Evolutionary conservation across 768 basidiomycete genomes (phyloP).

Genomic region (Termitomyces sp.): DNA sequence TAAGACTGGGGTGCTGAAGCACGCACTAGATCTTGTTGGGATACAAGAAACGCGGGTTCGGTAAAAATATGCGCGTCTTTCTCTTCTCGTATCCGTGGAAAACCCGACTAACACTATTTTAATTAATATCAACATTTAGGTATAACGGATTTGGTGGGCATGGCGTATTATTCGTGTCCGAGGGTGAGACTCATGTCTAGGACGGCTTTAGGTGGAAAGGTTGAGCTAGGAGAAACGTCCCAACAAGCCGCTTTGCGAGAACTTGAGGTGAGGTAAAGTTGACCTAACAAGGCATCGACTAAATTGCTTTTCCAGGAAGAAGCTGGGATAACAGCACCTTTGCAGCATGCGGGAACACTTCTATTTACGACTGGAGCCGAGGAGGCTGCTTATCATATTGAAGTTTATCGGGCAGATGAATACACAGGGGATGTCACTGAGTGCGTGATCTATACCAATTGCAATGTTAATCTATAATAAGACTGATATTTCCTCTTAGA

Average conservation of each 20-base stretch:
- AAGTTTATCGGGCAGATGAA: slow-evolving; percentile 63
- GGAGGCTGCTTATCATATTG: slow-evolving; percentile 67
- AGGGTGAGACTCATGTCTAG: not conserved
- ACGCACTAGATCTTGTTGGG: slow-evolving; percentile 60
- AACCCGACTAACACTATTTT: not conserved
- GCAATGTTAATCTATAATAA: not conserved
- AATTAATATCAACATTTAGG: slow-evolving; percentile 32
- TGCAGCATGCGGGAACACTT: slow-evolving; percentile 62
- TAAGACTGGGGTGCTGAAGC: not conserved
- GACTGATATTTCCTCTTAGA: slow-evolving; percentile 33
- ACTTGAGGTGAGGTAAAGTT: slow-evolving; percentile 41
- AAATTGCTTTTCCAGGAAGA: slow-evolving; percentile 59
- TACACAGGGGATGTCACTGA: slow-evolving; percentile 62
- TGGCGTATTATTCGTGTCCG: not conserved
- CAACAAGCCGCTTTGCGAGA: slow-evolving; percentile 75
- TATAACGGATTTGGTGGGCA: slow-evolving; percentile 78
- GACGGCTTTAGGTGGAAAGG: slow-evolving; percentile 58
- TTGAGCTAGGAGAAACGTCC: slow-evolving; percentile 69
- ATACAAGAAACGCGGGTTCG: slow-evolving; percentile 79
- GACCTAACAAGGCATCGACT: not conserved
- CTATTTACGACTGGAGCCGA: slow-evolving; percentile 56
- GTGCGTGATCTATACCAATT: slow-evolving; percentile 38
- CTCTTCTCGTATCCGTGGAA: not conserved
- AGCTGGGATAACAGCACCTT: slow-evolving; percentile 65
- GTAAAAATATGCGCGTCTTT: slow-evolving; percentile 50